These are phyloP conservation scores for Podosphaera xanthii DNA, from an alignment of 2,329 filamentous ascomycete genomes.

Conservation along the genomic window DNA sequence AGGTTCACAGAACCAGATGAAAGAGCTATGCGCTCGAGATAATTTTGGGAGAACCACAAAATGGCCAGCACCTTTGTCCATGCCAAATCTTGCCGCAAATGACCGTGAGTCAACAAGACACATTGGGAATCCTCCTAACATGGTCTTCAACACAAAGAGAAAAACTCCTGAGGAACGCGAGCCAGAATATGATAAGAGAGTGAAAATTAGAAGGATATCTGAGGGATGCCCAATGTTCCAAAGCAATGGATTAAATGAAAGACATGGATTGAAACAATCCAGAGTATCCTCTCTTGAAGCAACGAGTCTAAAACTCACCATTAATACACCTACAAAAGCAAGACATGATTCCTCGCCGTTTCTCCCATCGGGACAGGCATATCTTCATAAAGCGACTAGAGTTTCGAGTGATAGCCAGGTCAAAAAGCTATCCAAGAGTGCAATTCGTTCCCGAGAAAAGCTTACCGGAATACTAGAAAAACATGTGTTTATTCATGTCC, in stretches of 20 bases:
- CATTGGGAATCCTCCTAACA: background rate
- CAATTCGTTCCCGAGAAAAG: background rate
- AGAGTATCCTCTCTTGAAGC: background rate
- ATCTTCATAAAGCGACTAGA: background rate
- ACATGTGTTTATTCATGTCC: slow-evolving; percentile 1
- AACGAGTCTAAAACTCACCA: too few relatives aligned
- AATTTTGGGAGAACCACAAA: background rate
- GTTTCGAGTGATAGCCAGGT: background rate
- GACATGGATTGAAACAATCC: background rate
- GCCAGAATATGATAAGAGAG: background rate
- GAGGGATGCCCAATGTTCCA: background rate
- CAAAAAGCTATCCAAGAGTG: background rate
- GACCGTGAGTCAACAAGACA: background rate
- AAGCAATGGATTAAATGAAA: background rate
- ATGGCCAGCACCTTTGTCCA: background rate
- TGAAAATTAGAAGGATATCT: background rate
- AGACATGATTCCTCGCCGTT: too few relatives aligned
- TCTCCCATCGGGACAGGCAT: background rate
- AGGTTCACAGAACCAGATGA: background rate
- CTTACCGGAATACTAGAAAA: background rate
- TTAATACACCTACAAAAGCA: background rate
- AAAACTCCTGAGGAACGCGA: background rate
- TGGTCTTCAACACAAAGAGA: background rate
- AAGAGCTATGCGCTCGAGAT: background rate
- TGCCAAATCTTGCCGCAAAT: background rate